These are phyloP conservation scores for Moricandia moricandioides DNA, from an alignment of 345 rosid genomes.

Conservation along the genomic window DNA sequence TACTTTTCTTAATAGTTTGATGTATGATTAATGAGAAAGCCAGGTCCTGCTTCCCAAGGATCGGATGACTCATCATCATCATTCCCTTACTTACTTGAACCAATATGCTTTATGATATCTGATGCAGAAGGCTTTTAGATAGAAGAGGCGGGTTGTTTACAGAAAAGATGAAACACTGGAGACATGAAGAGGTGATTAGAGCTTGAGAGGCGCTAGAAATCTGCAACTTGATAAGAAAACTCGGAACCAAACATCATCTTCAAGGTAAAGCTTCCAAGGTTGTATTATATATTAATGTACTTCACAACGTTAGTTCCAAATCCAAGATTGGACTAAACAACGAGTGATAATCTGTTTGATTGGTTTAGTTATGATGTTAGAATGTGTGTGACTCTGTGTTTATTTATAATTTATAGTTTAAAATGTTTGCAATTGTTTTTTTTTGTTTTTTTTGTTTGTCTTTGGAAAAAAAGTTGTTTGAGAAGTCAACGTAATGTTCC, in stretches of 20 bases:
- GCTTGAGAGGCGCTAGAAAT: slow-evolving; percentile 78
- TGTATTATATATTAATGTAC: not conserved
- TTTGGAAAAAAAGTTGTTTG: slow-evolving; percentile 3
- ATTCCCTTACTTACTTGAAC: not conserved
- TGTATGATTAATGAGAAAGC: slow-evolving; percentile 40
- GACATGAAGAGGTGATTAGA: slow-evolving; percentile 63
- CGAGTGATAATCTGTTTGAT: not conserved
- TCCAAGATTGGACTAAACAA: not conserved
- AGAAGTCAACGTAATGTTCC: not conserved
- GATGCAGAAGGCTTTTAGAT: slow-evolving; percentile 42
- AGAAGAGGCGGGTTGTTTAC: slow-evolving; percentile 67
- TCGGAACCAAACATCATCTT: slow-evolving; percentile 74
- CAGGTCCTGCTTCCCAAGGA: slow-evolving; percentile 44
- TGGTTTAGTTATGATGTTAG: slow-evolving; percentile 41
- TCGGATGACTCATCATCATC: slow-evolving; percentile 31
- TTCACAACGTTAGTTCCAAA: not conserved
- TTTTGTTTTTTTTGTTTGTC: not conserved
- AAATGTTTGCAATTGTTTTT: no score
- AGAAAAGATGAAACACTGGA: slow-evolving; percentile 53
- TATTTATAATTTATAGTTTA: not conserved
- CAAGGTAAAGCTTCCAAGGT: slow-evolving; percentile 56
- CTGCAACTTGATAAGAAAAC: slow-evolving; percentile 94
- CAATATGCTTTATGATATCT: not conserved
- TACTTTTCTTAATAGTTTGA: slow-evolving; percentile 12
- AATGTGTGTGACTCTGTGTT: slow-evolving; percentile 34